A percentile compares a stretch with the other conserved stretches of the same genome.
Evolutionary conservation across 83 land plant genomes (phyloP).

Genomic region (Picea abies): DNA sequence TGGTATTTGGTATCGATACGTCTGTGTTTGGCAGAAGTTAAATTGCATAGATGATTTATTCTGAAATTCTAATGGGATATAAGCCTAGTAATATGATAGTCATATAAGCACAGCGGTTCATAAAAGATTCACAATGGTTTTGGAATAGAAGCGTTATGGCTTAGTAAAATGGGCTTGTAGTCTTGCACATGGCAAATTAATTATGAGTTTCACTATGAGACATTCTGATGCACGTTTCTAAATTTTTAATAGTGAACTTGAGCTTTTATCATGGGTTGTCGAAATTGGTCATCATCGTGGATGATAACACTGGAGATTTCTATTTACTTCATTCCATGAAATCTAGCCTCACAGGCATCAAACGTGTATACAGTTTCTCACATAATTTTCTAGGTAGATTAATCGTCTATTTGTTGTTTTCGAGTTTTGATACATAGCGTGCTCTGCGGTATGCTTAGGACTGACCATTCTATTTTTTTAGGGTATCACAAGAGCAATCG

Average conservation of each 20-base stretch:
- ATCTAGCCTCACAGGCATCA: background rate
- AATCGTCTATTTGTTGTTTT: background rate
- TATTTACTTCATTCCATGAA: background rate
- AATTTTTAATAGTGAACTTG: background rate
- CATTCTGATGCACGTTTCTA: too few relatives aligned
- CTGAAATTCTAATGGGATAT: too few relatives aligned
- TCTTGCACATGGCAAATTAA: too few relatives aligned
- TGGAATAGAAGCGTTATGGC: too few relatives aligned
- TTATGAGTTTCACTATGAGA: too few relatives aligned
- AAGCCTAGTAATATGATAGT: too few relatives aligned
- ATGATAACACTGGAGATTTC: background rate
- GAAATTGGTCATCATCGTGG: background rate
- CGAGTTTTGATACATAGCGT: background rate
- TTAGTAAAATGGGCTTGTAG: too few relatives aligned
- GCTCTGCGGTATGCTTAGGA: background rate
- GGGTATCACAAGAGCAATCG: slow-evolving; percentile 71
- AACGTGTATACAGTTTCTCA: background rate
- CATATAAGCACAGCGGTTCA: too few relatives aligned
- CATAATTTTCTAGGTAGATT: background rate
- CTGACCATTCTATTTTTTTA: slow-evolving; percentile 20
- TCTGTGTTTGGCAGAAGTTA: too few relatives aligned
- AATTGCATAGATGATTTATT: too few relatives aligned
- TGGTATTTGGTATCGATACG: too few relatives aligned
- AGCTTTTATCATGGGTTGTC: background rate
- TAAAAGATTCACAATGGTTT: too few relatives aligned